Evolutionary conservation across 2,329 filamentous ascomycete genomes (phyloP), one percentile per base, ranked within the genome.

Genomic region (Dactylella cylindrospora): DNA sequence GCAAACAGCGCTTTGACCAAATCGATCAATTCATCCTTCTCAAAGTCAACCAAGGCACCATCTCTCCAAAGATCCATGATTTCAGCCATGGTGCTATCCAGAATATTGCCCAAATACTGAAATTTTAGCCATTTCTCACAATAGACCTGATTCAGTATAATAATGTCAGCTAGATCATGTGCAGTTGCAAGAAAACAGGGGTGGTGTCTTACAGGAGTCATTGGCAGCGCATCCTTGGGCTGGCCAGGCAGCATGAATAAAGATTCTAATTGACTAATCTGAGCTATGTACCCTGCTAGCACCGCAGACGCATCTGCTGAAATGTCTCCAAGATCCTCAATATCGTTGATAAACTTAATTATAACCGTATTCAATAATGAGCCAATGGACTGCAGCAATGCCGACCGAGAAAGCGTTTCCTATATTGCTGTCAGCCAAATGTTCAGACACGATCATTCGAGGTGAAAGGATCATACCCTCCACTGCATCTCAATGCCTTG

Each of bases 401-500:
- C 60, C 1, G 66, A 68, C 40, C 38, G 46, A 9, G 67, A 67
- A n/a, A 69, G 64, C 0, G 49, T 62, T 17, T 62, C 57, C 57
- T 61, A 36, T 43, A n/a, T 6, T 29, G 22, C 0, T 13, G 10
- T 46, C 29, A 39, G 19, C n/a, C n/a, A 28, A 25, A 7, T 13
- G 6, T 25, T 20, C 10, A 13, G 13, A 13, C 8, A 32, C 10
- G 6, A 31, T 41, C 39, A 13, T 7, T 28, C 2, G 31, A n/a
- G n/a, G 13, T 22, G 2, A 3, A 2, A 5, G 17, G n/a, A 6
- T 46, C 5, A 29, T 25, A 52, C 28, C 12, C 35, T 50, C 67
- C 67, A 70, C 3, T 50, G 46, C 23, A 50, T 64, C 28, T 69
- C 46, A 13, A 89, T 84, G 8, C 75, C 74, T 33, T 79, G 70